phyloP scores from a whole-genome alignment of 2,329 filamentous ascomycete species.

The Zasmidium citrigriseum region DNA sequence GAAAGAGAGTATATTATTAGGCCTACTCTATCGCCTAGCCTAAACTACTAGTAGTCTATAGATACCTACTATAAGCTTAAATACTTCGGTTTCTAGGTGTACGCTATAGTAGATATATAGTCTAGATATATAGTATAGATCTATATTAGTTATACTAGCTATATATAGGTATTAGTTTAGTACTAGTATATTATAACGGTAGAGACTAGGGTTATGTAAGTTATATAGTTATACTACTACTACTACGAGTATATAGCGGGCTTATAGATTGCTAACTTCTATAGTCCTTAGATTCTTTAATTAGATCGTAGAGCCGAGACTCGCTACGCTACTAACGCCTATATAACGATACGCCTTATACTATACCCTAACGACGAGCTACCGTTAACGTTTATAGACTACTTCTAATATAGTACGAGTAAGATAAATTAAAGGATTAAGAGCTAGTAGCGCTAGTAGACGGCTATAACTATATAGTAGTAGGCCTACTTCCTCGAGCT shows the following conservation, averaged over 20 bases:
- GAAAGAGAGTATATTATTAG: background rate
- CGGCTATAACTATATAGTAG: background rate
- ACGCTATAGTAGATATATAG: background rate
- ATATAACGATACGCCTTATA: background rate
- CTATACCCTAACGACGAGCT: background rate
- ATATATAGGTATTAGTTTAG: background rate
- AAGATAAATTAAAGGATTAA: background rate
- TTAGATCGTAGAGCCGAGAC: background rate
- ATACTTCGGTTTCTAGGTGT: background rate
- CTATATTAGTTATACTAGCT: background rate
- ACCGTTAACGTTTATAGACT: background rate
- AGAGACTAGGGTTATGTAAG: background rate
- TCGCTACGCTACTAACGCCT: background rate
- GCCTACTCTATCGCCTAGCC: background rate
- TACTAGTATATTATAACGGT: background rate
- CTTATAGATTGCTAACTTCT: background rate
- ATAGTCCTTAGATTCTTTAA: background rate
- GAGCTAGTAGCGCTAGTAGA: constrained; percentile 1
- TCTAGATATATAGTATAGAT: background rate
- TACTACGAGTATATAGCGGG: background rate
- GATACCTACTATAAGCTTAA: background rate
- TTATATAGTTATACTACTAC: background rate
- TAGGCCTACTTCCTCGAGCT: background rate
- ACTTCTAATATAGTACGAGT: background rate
- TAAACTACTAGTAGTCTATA: background rate